Percentiles rank a stretch among this genome's conserved stretches.
Conservation (phyloP, 106 monocot species). For the Vanilla planifolia region DNA sequence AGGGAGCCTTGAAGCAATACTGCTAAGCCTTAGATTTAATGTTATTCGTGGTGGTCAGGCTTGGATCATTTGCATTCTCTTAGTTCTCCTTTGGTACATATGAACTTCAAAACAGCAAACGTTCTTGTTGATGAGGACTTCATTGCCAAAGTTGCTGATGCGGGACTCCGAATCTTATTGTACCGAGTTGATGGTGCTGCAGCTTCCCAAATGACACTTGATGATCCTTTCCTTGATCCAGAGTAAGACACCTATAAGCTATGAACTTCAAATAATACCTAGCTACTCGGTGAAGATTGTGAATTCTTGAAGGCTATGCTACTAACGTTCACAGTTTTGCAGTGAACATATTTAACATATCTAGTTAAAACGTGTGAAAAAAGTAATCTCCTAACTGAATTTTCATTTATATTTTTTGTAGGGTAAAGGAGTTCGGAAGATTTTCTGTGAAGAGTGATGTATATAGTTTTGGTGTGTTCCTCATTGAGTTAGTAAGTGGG, state of each 20-base stretch:
- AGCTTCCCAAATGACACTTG: constrained; percentile 27
- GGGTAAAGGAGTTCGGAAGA: constrained; percentile 47
- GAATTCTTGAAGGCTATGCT: too few relatives aligned
- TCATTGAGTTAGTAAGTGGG: constrained; percentile 82
- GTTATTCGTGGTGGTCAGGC: constrained; percentile 38
- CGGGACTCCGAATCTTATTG: constrained; percentile 58
- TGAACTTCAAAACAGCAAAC: constrained; percentile 87
- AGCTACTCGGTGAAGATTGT: too few relatives aligned
- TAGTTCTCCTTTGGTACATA: constrained; percentile 60
- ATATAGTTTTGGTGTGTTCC: constrained; percentile 92
- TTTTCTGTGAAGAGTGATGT: constrained; percentile 80
- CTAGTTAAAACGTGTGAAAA: too few relatives aligned
- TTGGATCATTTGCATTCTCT: constrained; percentile 67
- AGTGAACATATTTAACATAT: too few relatives aligned
- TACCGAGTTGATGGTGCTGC: constrained; percentile 39
- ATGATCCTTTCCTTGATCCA: constrained; percentile 78
- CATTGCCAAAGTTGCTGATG: constrained; percentile 90
- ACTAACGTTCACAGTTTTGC: too few relatives aligned
- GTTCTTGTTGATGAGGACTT: constrained; percentile 88
- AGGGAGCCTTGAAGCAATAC: neutral
- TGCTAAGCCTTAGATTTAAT: constrained; percentile 7
- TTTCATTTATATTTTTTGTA: constrained; percentile 16
- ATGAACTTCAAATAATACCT: too few relatives aligned
- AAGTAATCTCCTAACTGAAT: neutral
- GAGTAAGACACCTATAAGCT: constrained; percentile 56